These are phyloP conservation scores for Ricinus communis DNA, from an alignment of 345 rosid species.

Conservation along the genomic window DNA sequence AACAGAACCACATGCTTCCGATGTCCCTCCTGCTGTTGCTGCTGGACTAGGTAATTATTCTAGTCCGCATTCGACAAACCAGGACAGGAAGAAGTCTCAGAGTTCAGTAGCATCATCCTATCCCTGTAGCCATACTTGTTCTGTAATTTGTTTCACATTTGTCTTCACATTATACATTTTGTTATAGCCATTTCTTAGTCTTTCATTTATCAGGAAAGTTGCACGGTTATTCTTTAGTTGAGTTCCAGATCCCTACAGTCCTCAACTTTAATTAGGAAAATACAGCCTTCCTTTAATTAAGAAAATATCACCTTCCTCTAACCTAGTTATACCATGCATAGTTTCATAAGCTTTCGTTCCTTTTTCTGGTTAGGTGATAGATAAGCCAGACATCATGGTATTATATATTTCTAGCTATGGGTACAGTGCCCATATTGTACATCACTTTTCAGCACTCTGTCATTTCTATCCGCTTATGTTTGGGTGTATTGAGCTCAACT, in stretches of 20 bases:
- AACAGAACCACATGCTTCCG: conserved; percentile 38
- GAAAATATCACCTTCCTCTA: no score
- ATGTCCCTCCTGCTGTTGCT: conserved; percentile 62
- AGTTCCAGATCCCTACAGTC: neutral
- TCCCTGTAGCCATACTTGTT: conserved; percentile 10
- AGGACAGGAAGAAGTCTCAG: conserved; percentile 29
- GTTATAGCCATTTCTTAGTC: conserved; percentile 18
- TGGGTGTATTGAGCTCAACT: no score
- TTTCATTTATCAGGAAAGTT: conserved; percentile 2
- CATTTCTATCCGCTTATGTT: neutral
- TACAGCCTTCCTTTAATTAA: neutral
- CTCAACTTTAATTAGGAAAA: neutral
- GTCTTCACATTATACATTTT: conserved; percentile 19
- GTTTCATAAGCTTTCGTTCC: neutral
- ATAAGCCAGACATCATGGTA: neutral
- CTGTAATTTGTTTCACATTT: conserved; percentile 15
- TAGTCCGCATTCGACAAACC: conserved; percentile 33
- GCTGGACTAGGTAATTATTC: conserved; percentile 48
- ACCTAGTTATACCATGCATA: neutral
- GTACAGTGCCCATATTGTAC: neutral
- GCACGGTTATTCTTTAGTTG: neutral
- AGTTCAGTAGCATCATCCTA: conserved; percentile 33
- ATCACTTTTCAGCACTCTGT: neutral
- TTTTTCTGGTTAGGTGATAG: neutral
- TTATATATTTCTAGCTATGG: no score